Conservation (phyloP, 1,284 basidiomycete species). For the Baeospora myosura region DNA sequence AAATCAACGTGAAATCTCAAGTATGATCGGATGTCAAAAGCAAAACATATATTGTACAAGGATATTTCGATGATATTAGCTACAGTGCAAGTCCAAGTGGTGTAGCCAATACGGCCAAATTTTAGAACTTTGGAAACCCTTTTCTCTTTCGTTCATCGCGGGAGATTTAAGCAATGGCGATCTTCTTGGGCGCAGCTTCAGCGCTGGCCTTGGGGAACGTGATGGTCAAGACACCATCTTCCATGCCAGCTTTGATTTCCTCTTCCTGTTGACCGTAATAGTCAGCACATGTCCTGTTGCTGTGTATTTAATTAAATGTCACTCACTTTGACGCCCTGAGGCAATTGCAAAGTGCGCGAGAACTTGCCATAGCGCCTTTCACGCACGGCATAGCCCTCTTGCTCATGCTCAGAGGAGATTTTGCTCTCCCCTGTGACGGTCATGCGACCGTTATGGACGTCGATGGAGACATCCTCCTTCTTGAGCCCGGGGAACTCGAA, state of each 20-base stretch:
- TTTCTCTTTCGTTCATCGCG: too few relatives aligned
- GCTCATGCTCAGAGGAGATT: constrained; percentile 11
- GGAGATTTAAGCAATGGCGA: constrained; percentile 13
- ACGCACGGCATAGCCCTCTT: constrained; percentile 15
- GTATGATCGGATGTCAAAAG: too few relatives aligned
- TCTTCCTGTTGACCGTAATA: constrained; percentile 14
- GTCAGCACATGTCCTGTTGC: background rate
- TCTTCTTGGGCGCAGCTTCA: constrained; percentile 19
- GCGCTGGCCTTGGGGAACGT: constrained; percentile 20
- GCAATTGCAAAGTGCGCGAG: constrained; percentile 13
- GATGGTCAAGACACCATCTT: constrained; percentile 18
- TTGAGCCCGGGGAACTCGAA: constrained; percentile 16
- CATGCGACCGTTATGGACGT: constrained; percentile 13
- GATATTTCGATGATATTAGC: too few relatives aligned
- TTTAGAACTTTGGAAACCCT: too few relatives aligned
- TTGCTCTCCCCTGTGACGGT: constrained; percentile 14
- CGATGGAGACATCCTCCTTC: constrained; percentile 14
- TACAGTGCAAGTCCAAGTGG: too few relatives aligned
- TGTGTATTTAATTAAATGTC: background rate
- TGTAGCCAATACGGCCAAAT: too few relatives aligned
- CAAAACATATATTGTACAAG: too few relatives aligned
- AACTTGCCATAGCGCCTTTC: constrained; percentile 16
- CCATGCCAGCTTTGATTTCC: constrained; percentile 20
- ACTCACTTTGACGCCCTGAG: constrained; percentile 15
- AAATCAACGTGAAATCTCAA: too few relatives aligned